Percentiles rank a stretch among this genome's conserved stretches.
These are phyloP conservation scores for Lanmaoa pseudosensibilis DNA, from an alignment of 768 basidiomycete genomes.

Conservation along the genomic window DNA sequence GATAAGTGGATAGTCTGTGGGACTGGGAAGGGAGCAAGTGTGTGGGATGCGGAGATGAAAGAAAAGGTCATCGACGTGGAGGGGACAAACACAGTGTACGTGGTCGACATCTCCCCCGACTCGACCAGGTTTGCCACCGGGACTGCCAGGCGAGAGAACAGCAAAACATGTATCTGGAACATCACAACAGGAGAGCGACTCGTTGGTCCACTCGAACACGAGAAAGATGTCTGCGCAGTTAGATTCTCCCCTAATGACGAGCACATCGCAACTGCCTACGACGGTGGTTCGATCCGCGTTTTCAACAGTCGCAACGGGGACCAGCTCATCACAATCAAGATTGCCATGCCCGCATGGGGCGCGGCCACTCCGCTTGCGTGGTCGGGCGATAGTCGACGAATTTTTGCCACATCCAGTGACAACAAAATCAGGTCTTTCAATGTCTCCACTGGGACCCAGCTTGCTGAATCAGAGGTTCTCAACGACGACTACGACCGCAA, in stretches of 20 bases:
- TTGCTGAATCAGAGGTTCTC: background rate
- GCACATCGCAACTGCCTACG: too few species aligned
- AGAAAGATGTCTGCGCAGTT: too few species aligned
- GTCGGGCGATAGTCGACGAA: background rate
- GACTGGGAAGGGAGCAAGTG: accelerated
- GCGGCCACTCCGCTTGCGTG: background rate
- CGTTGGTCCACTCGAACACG: too few species aligned
- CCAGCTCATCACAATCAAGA: background rate
- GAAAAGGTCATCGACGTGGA: background rate
- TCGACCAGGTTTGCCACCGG: too few species aligned
- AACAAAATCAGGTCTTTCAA: background rate
- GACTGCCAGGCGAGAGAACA: too few species aligned
- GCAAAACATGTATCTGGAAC: too few species aligned
- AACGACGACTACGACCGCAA: background rate
- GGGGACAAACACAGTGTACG: background rate
- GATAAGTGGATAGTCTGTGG: background rate
- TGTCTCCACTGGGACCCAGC: background rate
- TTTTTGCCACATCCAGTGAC: background rate
- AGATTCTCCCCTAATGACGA: too few species aligned
- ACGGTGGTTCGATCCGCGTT: background rate
- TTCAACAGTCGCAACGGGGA: background rate
- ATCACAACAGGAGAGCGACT: too few species aligned
- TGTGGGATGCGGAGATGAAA: background rate
- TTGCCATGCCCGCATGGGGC: background rate
- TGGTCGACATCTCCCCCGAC: too few species aligned